Conservation (phyloP, 768 basidiomycete genomes). For the Podaxis sp. region DNA sequence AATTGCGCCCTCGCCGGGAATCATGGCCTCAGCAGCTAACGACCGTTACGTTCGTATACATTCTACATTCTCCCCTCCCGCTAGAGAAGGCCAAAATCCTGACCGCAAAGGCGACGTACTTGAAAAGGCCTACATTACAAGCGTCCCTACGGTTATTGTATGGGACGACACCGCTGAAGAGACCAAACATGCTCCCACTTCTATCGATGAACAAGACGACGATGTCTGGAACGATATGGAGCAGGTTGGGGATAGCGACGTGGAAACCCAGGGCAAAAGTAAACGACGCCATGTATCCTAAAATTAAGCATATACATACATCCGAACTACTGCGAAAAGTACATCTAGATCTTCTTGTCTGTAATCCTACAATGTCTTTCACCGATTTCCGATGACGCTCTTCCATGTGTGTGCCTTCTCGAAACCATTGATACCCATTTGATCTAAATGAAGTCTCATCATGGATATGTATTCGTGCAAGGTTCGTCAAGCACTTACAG, state of each 20-base stretch:
- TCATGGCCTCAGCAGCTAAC: constrained; percentile 60
- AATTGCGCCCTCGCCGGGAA: constrained; percentile 52
- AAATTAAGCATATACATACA: not conserved
- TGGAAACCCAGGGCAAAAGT: constrained; percentile 11
- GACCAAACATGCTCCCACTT: constrained; percentile 32
- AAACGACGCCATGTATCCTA: constrained; percentile 17
- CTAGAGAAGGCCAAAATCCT: constrained; percentile 45
- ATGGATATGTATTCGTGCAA: constrained; percentile 2
- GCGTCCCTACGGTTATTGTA: constrained; percentile 57
- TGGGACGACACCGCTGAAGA: constrained; percentile 49
- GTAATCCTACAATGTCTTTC: constrained; percentile 2
- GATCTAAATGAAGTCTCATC: constrained; percentile 45
- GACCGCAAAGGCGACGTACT: constrained; percentile 60
- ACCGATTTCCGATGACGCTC: constrained; percentile 67
- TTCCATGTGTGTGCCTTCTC: constrained; percentile 88
- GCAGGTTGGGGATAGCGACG: constrained; percentile 34
- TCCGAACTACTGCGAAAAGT: not conserved
- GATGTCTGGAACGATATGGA: constrained; percentile 73
- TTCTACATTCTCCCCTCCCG: constrained; percentile 54
- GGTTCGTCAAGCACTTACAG: constrained; percentile 44
- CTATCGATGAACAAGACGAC: constrained; percentile 56
- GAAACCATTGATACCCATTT: constrained; percentile 80
- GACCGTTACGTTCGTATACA: constrained; percentile 76
- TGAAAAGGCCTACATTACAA: constrained; percentile 63
- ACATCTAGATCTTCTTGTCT: not conserved